Percentiles rank a stretch among this genome's conserved stretches.
Evolutionary conservation across 2,329 filamentous ascomycete genomes (phyloP).

Genomic region (Biscogniauxia sp.): DNA sequence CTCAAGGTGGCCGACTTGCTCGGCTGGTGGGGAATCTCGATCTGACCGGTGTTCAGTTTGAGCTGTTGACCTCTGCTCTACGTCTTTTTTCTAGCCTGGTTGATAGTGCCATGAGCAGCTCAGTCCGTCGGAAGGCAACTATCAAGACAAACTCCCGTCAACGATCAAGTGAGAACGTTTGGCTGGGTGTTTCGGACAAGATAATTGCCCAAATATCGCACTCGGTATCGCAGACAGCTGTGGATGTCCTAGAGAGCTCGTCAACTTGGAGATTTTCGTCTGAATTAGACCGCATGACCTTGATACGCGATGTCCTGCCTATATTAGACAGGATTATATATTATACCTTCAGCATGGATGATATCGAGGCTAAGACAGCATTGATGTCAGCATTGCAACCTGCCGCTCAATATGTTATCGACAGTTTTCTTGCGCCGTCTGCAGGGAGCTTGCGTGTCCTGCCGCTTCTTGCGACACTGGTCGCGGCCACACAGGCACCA

Average conservation of each 20-base stretch:
- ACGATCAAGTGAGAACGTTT: slow-evolving; percentile 50
- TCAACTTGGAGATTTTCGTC: slow-evolving; percentile 80
- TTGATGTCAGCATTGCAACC: slow-evolving; percentile 63
- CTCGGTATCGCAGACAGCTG: slow-evolving; percentile 69
- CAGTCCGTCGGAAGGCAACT: slow-evolving; percentile 62
- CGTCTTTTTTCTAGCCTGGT: slow-evolving; percentile 73
- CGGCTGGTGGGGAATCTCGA: slow-evolving; percentile 81
- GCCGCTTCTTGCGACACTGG: slow-evolving; percentile 69
- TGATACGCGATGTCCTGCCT: slow-evolving; percentile 66
- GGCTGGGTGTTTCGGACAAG: slow-evolving; percentile 75
- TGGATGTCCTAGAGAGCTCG: slow-evolving; percentile 84
- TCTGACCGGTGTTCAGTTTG: slow-evolving; percentile 70
- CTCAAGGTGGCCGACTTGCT: slow-evolving; percentile 72
- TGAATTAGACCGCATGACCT: slow-evolving; percentile 63
- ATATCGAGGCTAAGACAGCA: slow-evolving; percentile 44
- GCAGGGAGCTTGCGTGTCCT: slow-evolving; percentile 72
- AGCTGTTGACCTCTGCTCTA: slow-evolving; percentile 72
- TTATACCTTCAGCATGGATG: slow-evolving; percentile 73
- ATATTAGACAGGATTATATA: slow-evolving; percentile 70
- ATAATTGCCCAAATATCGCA: slow-evolving; percentile 69
- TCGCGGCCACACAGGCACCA: slow-evolving; percentile 58
- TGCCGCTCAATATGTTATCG: slow-evolving; percentile 72
- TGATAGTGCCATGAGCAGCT: slow-evolving; percentile 69
- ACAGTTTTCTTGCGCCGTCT: slow-evolving; percentile 71
- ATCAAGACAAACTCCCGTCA: slow-evolving; percentile 48